A percentile compares a stretch with the other conserved stretches of the same genome.
Conservation (phyloP, 75 land plant genomes). For the Picea sitchensis region DNA sequence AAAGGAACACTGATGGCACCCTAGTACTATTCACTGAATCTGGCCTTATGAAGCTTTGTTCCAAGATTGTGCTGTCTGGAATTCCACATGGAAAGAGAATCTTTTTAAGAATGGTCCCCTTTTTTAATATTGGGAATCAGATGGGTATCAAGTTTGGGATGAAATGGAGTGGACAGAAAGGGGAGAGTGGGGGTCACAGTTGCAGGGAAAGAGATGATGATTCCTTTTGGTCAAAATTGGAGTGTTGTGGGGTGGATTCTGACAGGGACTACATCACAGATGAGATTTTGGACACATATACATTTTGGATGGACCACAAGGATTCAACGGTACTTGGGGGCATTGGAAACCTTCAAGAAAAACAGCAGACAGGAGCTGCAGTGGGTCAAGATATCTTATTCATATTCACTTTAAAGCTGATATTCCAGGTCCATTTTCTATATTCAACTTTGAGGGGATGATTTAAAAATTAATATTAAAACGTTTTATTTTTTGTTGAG, state of each 20-base stretch:
- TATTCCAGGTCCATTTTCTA: slow-evolving; percentile 3
- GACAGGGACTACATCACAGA: background rate
- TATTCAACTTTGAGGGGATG: background rate
- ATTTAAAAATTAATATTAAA: too few relatives aligned
- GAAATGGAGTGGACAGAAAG: background rate
- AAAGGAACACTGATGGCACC: background rate
- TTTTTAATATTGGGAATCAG: slow-evolving; percentile 2
- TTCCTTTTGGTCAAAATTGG: background rate
- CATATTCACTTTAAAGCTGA: background rate
- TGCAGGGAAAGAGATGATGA: background rate
- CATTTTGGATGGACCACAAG: background rate
- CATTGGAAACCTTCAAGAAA: background rate
- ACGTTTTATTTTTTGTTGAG: too few relatives aligned
- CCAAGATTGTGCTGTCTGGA: background rate
- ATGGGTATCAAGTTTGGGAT: background rate
- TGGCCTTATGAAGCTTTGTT: background rate
- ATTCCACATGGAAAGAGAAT: slow-evolving; percentile 9
- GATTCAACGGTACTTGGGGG: background rate
- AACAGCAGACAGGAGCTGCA: background rate
- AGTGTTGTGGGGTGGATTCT: background rate
- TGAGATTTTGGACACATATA: background rate
- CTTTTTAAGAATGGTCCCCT: background rate
- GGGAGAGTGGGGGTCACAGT: background rate
- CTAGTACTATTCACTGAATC: background rate
- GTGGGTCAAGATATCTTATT: slow-evolving; percentile 6